phyloP scores from a whole-genome alignment of 2,329 filamentous ascomycete genomes.

The Trichoderma arundinaceum region DNA sequence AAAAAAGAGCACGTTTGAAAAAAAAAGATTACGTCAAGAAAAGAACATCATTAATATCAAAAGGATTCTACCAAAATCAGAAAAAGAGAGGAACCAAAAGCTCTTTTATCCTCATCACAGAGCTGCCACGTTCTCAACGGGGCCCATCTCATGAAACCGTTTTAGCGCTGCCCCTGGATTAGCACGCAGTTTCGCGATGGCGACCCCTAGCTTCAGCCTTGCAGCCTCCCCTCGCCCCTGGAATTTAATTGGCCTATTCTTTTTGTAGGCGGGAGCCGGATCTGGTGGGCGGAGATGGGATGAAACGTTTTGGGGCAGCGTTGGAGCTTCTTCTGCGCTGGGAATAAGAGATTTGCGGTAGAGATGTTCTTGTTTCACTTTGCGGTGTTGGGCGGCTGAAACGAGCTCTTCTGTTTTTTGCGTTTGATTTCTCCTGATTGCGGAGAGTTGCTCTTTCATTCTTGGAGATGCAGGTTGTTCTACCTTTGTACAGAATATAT shows the following conservation, averaged over 20 bases:
- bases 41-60: background rate
- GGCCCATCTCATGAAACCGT: slow-evolving; percentile 7
- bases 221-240: background rate
- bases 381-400: background rate
- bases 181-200: slow-evolving; percentile 10
- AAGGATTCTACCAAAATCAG: background rate
- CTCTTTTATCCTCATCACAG: background rate
- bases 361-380: slow-evolving; percentile 9
- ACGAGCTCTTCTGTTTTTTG: background rate
- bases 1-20: background rate
- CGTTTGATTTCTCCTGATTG: background rate
- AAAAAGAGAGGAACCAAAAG: background rate
- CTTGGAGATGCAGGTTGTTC: background rate
- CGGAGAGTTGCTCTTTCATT: background rate
- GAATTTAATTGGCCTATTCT: slow-evolving; percentile 12
- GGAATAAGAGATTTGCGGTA: background rate
- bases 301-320: slow-evolving; percentile 11
- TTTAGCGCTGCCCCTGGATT: slow-evolving; percentile 19
- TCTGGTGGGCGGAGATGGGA: slow-evolving; percentile 8
- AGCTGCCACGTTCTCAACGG: background rate
- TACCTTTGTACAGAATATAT: background rate
- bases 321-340: background rate
- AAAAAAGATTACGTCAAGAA: background rate
- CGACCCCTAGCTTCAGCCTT: slow-evolving; percentile 11
- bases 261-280: background rate